Conservation (phyloP, 2,329 filamentous ascomycete species). For the Zymoseptoria crescenta region DNA sequence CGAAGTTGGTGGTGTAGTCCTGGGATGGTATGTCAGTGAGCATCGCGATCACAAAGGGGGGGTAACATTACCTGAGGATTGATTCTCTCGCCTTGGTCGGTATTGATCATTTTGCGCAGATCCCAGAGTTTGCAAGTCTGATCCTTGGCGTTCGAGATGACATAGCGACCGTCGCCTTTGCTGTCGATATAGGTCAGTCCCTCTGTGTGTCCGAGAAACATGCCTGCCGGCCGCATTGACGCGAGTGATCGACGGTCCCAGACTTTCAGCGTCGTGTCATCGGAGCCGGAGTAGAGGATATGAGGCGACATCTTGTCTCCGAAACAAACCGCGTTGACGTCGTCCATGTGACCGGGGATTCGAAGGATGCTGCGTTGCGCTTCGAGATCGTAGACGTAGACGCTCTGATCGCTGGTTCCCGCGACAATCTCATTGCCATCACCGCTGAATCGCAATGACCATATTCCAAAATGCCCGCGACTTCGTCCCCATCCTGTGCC, state of each 20-base stretch:
- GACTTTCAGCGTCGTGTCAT: slow-evolving; percentile 88
- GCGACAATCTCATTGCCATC: slow-evolving; percentile 87
- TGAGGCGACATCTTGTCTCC: slow-evolving; percentile 83
- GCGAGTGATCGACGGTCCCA: slow-evolving; percentile 78
- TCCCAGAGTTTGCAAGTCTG: slow-evolving; percentile 98
- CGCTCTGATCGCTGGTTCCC: slow-evolving; percentile 68
- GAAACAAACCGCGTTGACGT: slow-evolving; percentile 96
- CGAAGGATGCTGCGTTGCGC: slow-evolving; percentile 64
- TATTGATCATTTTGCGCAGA: slow-evolving; percentile 76
- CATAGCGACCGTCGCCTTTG: slow-evolving; percentile 82
- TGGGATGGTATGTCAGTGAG: slow-evolving; percentile 17
- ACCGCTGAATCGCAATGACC: slow-evolving; percentile 85
- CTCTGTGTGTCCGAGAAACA: slow-evolving; percentile 59
- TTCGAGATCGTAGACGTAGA: slow-evolving; percentile 91
- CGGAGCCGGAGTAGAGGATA: slow-evolving; percentile 90
- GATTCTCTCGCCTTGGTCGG: slow-evolving; percentile 52
- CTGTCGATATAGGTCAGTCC: slow-evolving; percentile 63
- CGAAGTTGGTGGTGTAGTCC: slow-evolving; percentile 57
- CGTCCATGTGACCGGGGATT: slow-evolving; percentile 70
- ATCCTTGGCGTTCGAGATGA: slow-evolving; percentile 90
- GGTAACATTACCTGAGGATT: slow-evolving; percentile 38
- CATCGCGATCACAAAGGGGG: not conserved
- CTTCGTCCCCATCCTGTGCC: slow-evolving; percentile 22
- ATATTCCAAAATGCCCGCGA: slow-evolving; percentile 45
- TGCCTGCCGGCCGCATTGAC: slow-evolving; percentile 54